These are phyloP conservation scores for Inga oerstediana DNA, from an alignment of 306 rosid species.

Conservation along the genomic window DNA sequence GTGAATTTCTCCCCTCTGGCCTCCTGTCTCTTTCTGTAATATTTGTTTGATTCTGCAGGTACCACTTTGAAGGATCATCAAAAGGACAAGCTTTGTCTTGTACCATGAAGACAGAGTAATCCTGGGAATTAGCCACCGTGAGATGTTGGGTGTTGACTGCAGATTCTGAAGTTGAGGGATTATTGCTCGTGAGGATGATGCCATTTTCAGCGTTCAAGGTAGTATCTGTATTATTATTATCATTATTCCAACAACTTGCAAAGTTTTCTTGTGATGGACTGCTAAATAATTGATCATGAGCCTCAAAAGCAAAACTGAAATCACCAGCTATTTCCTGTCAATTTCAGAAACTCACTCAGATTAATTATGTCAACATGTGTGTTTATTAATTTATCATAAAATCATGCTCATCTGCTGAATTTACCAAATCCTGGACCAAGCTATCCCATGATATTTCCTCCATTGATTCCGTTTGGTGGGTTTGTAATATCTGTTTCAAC, in stretches of 20 bases:
- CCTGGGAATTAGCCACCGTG: not conserved
- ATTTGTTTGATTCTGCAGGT: slow-evolving; percentile 14
- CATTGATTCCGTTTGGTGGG: slow-evolving; percentile 38
- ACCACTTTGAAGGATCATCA: slow-evolving; percentile 18
- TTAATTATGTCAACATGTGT: not conserved
- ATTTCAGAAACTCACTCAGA: not conserved
- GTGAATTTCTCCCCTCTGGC: slow-evolving; percentile 28
- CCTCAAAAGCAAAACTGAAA: slow-evolving; percentile 34
- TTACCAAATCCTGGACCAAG: slow-evolving; percentile 70
- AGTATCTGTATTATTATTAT: not conserved
- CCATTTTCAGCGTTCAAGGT: not conserved
- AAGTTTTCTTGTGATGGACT: slow-evolving; percentile 1
- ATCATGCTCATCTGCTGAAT: not conserved
- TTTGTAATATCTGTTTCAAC: not conserved
- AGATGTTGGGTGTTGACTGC: not conserved
- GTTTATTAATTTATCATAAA: not conserved
- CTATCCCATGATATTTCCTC: slow-evolving; percentile 49
- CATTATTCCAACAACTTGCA: not conserved
- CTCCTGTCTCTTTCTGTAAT: not conserved
- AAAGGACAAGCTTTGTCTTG: not conserved
- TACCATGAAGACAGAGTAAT: not conserved
- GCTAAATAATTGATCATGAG: not conserved
- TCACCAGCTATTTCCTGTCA: slow-evolving; percentile 50
- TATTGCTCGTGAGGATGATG: not conserved
- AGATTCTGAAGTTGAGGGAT: slow-evolving; percentile 25